Evolutionary conservation across 2,329 filamentous ascomycete genomes (phyloP), one percentile per base, ranked within the genome.

Genomic region (Leptographium radiaticola): DNA sequence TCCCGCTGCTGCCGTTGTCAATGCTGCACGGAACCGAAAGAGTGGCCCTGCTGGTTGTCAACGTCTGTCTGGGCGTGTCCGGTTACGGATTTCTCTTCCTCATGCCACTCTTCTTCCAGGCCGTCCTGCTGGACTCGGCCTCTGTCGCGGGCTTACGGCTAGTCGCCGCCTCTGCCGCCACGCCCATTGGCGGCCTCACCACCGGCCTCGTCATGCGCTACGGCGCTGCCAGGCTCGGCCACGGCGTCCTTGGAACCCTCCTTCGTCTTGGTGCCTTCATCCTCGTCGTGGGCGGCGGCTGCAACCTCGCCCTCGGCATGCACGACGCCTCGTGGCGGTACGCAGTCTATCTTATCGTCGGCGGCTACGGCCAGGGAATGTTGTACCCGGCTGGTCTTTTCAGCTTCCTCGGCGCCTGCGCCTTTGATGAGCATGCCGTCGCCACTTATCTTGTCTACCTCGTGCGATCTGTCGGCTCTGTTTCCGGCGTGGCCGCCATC

Each of bases 81-180:
- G 78, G 78, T 1, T 84, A 84, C 63, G 79, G 77, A 73, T 79
- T 86, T 58, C 70, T 86, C 16, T 87, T 87, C 68, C 83, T 84
- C 61, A 74, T 84, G 0, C 84, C 84, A 0, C 68, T 87, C 6
- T 87, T 84, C 67, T 87, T 86, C 62, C 82, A 86, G 59, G 79
- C 79, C 0, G 80, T 86, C 8, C 72, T 84, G 3, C 67, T 79
- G 2, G 81, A 86, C 56, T 79, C 79, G 0, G 77, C 84, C 0
- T 81, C 82, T 0, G 72, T 73, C 15, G 83, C 84, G 0, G 83
- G 84, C 1, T 74, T 80, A 7, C 76, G 83, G 1, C 75, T 87
- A 8, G 75, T 81, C 0, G 75, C 82, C 1, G 79, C 83, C 1
- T 83, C 81, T 0, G 62, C 86, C 11, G 80, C 77, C 0, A 75